Conservation (phyloP, 495 filamentous ascomycete genomes). For the Durotheca rogersii region DNA sequence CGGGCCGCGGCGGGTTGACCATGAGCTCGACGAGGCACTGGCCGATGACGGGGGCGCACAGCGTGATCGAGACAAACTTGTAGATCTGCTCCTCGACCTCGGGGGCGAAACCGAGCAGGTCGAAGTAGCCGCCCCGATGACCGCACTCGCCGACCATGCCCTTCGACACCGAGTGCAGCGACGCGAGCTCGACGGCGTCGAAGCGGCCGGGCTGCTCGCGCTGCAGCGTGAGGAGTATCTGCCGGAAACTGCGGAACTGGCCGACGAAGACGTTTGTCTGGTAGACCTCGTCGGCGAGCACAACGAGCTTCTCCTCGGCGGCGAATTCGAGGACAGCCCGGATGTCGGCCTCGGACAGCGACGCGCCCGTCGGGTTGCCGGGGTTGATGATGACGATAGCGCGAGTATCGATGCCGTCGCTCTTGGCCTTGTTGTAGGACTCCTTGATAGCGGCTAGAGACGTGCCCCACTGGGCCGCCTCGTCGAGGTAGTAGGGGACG, state of each 20-base stretch:
- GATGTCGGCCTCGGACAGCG: constrained; percentile 74
- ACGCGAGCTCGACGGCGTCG: constrained; percentile 83
- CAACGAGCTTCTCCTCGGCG: constrained; percentile 78
- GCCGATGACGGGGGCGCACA: constrained; percentile 92
- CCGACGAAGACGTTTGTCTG: constrained; percentile 97
- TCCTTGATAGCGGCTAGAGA: constrained; percentile 71
- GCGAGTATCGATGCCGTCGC: constrained; percentile 78
- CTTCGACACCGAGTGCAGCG: constrained; percentile 84
- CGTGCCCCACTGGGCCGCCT: constrained; percentile 82
- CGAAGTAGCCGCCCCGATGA: constrained; percentile 95
- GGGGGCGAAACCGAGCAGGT: constrained; percentile 84
- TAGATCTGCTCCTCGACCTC: constrained; percentile 91
- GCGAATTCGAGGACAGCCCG: constrained; percentile 79
- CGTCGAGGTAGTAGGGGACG: constrained; percentile 91
- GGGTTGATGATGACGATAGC: constrained; percentile 97
- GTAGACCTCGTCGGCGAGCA: constrained; percentile 97
- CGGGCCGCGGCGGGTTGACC: constrained; percentile 87
- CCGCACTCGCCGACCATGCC: constrained; percentile 98
- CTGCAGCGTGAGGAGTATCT: constrained; percentile 80
- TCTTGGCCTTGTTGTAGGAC: constrained; percentile 68
- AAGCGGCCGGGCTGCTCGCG: constrained; percentile 69
- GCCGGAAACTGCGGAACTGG: constrained; percentile 93
- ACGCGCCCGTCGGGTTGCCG: constrained; percentile 93
- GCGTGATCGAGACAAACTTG: constrained; percentile 93
- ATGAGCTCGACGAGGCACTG: constrained; percentile 96